A percentile compares a stretch with the other conserved stretches of the same genome.
phyloP scores from a whole-genome alignment of 164 flowering plant genomes.

The Chimonanthus salicifolius region DNA sequence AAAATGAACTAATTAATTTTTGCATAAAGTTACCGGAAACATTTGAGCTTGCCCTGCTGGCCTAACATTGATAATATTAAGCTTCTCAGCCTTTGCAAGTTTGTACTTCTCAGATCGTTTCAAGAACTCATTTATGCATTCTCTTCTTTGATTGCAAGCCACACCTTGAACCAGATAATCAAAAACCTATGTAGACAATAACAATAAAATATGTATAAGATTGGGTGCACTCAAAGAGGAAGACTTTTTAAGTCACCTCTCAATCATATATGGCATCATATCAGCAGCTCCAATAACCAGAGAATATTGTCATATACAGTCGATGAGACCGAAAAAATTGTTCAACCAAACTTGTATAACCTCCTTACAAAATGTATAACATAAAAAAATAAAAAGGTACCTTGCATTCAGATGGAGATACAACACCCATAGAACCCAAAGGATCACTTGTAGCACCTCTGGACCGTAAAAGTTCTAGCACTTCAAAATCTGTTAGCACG shows the following conservation, averaged over 20 bases:
- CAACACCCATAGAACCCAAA: conserved; percentile 34
- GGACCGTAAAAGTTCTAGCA: conserved; percentile 49
- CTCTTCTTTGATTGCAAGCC: conserved; percentile 61
- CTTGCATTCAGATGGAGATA: conserved; percentile 63
- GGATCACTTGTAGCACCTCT: conserved; percentile 71
- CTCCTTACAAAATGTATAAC: too few relatives aligned
- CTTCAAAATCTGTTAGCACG: conserved; percentile 78
- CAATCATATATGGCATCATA: too few relatives aligned
- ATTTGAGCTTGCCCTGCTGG: conserved; percentile 39
- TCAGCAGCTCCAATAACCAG: too few relatives aligned
- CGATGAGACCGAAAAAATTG: too few relatives aligned
- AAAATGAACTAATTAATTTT: too few relatives aligned
- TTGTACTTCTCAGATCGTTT: conserved; percentile 37
- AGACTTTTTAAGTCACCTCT: too few relatives aligned
- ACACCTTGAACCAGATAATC: conserved; percentile 59
- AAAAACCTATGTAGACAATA: conserved; percentile 40
- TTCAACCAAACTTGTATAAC: too few relatives aligned
- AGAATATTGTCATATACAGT: too few relatives aligned
- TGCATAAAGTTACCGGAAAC: conserved; percentile 31
- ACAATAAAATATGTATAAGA: not conserved
- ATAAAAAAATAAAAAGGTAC: conserved; percentile 10
- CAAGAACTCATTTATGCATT: conserved; percentile 37
- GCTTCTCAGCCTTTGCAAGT: conserved; percentile 65
- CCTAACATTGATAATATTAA: conserved; percentile 56
- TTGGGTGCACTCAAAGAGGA: too few relatives aligned